Evolutionary conservation across 257 asterid species (phyloP).

Genomic region (Jaltomata sinuosa): DNA sequence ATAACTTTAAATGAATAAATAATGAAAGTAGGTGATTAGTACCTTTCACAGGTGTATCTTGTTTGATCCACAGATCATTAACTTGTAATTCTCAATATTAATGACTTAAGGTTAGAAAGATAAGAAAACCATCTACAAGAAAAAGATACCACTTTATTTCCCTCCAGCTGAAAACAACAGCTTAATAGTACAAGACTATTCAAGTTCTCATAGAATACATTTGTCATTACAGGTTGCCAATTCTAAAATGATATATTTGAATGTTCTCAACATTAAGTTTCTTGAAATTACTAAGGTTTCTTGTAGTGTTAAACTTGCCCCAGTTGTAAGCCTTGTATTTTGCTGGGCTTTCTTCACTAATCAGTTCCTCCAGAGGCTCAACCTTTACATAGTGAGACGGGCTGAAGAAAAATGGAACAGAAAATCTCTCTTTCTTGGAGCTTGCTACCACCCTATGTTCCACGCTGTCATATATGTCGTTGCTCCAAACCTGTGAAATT

Average conservation of each 20-base stretch:
- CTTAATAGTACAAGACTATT: neutral
- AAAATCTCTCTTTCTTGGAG: constrained; percentile 47
- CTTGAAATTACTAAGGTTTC: constrained; percentile 53
- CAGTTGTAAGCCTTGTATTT: constrained; percentile 53
- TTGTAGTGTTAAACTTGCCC: constrained; percentile 40
- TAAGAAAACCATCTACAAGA: neutral
- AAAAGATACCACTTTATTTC: neutral
- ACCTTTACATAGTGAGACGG: constrained; percentile 50
- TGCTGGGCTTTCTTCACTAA: constrained; percentile 23
- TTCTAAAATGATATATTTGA: constrained; percentile 55
- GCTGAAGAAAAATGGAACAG: constrained; percentile 52
- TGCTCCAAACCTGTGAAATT: constrained; percentile 53
- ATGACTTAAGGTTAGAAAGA: neutral
- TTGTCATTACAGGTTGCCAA: neutral
- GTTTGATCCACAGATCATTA: neutral
- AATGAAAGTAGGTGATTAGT: neutral
- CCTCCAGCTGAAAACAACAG: neutral
- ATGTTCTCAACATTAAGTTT: constrained; percentile 52
- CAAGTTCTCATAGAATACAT: neutral
- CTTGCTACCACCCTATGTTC: constrained; percentile 69
- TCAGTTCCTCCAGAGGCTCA: constrained; percentile 43
- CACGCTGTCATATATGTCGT: constrained; percentile 61
- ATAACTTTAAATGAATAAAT: neutral
- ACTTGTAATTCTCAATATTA: neutral
- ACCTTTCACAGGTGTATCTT: neutral